phyloP scores from a whole-genome alignment of 2,329 filamentous ascomycete species.

The Mycosphaerella arachidis region DNA sequence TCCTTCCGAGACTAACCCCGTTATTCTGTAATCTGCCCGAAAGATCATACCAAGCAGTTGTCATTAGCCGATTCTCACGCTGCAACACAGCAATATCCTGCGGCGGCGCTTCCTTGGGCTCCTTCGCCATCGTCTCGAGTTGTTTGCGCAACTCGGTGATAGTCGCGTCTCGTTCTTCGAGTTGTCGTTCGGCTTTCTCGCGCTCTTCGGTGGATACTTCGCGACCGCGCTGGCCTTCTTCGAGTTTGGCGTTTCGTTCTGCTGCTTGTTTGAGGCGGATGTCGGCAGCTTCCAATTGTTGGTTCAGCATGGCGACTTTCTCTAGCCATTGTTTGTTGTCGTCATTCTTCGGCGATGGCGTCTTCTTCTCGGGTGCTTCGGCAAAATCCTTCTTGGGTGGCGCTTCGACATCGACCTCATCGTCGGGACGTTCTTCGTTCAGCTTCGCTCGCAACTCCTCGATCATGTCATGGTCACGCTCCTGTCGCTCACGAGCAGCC shows the following conservation, averaged over 20 bases:
- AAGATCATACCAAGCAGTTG: conserved; percentile 83
- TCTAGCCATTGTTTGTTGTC: conserved; percentile 30
- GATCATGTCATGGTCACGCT: conserved; percentile 45
- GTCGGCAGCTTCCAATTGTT: conserved; percentile 32
- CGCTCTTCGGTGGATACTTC: conserved; percentile 11
- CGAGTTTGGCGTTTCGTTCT: conserved; percentile 28
- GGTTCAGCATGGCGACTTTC: conserved; percentile 29
- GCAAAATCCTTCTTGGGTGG: conserved; percentile 11
- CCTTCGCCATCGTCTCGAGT: conserved; percentile 22
- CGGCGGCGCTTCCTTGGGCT: conserved; percentile 16
- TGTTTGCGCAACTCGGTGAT: conserved; percentile 29
- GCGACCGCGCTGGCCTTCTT: conserved; percentile 22
- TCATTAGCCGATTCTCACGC: conserved; percentile 72
- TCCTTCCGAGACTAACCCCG: conserved; percentile 70
- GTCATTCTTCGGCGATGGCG: conserved; percentile 12
- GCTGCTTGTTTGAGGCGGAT: conserved; percentile 31
- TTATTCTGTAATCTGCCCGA: conserved; percentile 75
- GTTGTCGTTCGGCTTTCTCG: conserved; percentile 19
- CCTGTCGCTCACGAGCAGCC: conserved; percentile 44
- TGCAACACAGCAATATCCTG: conserved; percentile 63
- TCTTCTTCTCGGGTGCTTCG: conserved; percentile 9
- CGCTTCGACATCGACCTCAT: conserved; percentile 22
- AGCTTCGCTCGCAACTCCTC: conserved; percentile 45
- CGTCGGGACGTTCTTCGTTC: conserved; percentile 39
- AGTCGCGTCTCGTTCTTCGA: conserved; percentile 26